Evolutionary conservation across 106 monocot species (phyloP).

Genomic region (Allium sativum): DNA sequence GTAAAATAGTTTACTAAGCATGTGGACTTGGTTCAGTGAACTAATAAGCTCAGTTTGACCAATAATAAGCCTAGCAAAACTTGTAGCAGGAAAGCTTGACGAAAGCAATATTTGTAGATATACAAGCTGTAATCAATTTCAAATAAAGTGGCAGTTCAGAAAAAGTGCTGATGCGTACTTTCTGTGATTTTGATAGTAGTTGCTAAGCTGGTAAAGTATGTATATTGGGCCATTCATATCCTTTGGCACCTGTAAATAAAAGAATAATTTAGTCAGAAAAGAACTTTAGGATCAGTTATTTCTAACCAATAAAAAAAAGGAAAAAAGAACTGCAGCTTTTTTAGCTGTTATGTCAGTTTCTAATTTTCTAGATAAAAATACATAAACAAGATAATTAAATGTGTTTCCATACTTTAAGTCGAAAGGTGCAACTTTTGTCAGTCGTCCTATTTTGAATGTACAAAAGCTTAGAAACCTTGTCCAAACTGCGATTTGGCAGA

Average conservation of each 20-base stretch:
- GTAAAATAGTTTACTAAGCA: no score
- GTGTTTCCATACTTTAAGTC: conserved; percentile 32
- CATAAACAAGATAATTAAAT: not conserved
- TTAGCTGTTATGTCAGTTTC: no score
- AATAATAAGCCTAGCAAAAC: no score
- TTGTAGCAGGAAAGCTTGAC: no score
- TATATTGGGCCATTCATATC: conserved; percentile 47
- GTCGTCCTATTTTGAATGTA: conserved; percentile 40
- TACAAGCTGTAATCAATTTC: not conserved
- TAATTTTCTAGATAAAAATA: no score
- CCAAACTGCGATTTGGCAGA: conserved; percentile 21
- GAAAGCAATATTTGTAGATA: no score
- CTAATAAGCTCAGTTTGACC: no score
- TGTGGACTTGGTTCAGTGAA: no score
- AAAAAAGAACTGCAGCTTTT: no score
- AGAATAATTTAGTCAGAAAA: not conserved
- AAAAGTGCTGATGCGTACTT: conserved; percentile 21
- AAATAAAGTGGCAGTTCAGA: not conserved
- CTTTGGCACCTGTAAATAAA: conserved; percentile 36
- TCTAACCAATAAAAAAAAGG: no score
- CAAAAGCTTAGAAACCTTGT: conserved; percentile 38
- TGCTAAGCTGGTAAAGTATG: conserved; percentile 58
- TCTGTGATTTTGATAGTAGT: conserved; percentile 61
- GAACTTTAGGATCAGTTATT: not conserved
- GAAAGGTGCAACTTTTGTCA: conserved; percentile 45